These are phyloP conservation scores for Fusarium neocosmosporiellum DNA, from an alignment of 2,329 filamentous ascomycete species.

Conservation along the genomic window DNA sequence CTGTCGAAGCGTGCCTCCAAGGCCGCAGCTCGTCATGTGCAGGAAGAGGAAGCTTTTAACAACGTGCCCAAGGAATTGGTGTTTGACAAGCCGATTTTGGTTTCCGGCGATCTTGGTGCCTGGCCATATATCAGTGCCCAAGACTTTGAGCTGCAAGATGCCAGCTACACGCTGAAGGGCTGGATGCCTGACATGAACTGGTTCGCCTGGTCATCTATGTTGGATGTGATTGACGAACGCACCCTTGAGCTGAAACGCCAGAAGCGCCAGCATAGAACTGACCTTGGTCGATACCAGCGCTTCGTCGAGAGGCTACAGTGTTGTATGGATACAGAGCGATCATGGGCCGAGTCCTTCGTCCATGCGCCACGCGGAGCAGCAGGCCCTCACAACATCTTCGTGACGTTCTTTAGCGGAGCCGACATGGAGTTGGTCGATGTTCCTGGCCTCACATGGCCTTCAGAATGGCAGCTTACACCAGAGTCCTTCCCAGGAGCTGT, in stretches of 20 bases:
- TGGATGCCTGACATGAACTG: constrained; percentile 56
- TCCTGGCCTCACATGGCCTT: constrained; percentile 39
- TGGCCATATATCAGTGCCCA: constrained; percentile 48
- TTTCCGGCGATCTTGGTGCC: constrained; percentile 40
- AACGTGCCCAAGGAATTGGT: constrained; percentile 6
- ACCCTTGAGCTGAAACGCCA: constrained; percentile 20
- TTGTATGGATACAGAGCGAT: constrained; percentile 60
- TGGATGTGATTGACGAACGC: constrained; percentile 44
- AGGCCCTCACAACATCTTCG: constrained; percentile 49
- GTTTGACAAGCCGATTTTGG: constrained; percentile 38
- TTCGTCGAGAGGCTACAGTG: constrained; percentile 50
- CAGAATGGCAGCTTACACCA: constrained; percentile 40
- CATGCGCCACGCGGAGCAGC: constrained; percentile 36
- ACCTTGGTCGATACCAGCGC: constrained; percentile 22
- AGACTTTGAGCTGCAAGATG: constrained; percentile 51
- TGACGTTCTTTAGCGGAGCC: constrained; percentile 39
- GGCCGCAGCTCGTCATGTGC: constrained; percentile 8
- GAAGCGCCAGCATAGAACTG: constrained; percentile 14
- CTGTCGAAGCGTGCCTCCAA: constrained; percentile 11
- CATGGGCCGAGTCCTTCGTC: constrained; percentile 45
- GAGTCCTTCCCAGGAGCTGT: constrained; percentile 21
- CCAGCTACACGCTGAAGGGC: constrained; percentile 56
- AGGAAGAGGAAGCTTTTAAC: constrained; percentile 8
- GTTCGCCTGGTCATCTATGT: constrained; percentile 49
- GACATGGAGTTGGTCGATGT: constrained; percentile 1